phyloP scores from a whole-genome alignment of 1,284 basidiomycete species.

The Polyporus tsugae region DNA sequence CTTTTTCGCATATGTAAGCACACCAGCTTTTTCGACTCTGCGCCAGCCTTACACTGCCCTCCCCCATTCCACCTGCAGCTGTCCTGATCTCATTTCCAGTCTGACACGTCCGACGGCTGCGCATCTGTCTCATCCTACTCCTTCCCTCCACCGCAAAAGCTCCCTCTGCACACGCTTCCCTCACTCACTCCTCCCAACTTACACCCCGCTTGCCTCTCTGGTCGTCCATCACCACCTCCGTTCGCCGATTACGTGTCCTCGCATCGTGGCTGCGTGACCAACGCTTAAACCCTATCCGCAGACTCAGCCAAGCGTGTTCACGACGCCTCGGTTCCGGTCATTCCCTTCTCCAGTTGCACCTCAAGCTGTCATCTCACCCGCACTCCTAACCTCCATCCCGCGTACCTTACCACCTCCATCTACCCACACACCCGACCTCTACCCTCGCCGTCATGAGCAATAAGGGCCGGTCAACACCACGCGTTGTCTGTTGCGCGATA shows the following conservation, averaged over 20 bases:
- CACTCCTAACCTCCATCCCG: conserved; percentile 27
- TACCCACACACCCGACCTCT: conserved; percentile 30
- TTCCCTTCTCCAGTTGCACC: conserved; percentile 4
- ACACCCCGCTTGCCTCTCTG: neutral
- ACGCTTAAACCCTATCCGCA: conserved; percentile 20
- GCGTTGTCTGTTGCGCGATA: conserved; percentile 87
- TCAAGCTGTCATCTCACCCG: conserved; percentile 11
- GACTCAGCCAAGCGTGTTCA: conserved; percentile 14
- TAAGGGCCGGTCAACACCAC: conserved; percentile 78
- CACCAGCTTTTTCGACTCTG: conserved; percentile 29
- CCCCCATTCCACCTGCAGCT: neutral
- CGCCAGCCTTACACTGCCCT: conserved; percentile 4
- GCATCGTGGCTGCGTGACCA: conserved; percentile 9
- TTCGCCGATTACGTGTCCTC: conserved; percentile 33
- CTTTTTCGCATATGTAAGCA: conserved; percentile 21
- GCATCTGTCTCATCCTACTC: conserved; percentile 15
- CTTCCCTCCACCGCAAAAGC: neutral
- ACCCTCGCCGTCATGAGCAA: conserved; percentile 62
- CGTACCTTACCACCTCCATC: conserved; percentile 26
- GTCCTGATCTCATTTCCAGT: neutral
- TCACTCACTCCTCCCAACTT: neutral
- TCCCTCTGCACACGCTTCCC: neutral
- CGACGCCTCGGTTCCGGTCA: conserved; percentile 11
- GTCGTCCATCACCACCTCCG: conserved; percentile 14
- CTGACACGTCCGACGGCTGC: conserved; percentile 5